Evolutionary conservation across 257 asterid species (phyloP).

Genomic region (Cinchona pubescens): DNA sequence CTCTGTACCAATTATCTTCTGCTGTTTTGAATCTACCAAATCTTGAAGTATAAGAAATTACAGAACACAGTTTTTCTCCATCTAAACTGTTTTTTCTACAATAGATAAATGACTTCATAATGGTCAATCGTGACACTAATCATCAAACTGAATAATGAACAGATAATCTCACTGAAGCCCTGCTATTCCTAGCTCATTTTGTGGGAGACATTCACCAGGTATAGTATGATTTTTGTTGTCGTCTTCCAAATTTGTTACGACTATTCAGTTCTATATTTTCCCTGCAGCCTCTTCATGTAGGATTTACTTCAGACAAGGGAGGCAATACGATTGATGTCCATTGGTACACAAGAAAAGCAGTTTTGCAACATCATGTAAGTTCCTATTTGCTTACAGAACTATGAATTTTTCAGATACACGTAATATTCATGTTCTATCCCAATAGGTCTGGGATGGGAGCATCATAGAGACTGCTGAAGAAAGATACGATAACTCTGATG

Average conservation of each 20-base stretch:
- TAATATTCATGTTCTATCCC: neutral
- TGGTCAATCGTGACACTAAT: neutral
- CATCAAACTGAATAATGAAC: conserved; percentile 21
- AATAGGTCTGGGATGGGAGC: conserved; percentile 76
- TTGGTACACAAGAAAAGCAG: conserved; percentile 69
- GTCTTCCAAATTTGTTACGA: neutral
- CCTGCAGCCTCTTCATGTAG: conserved; percentile 80
- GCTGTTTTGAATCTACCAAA: neutral
- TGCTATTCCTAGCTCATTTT: conserved; percentile 77
- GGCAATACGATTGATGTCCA: conserved; percentile 54
- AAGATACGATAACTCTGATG: conserved; percentile 48
- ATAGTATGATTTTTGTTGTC: neutral
- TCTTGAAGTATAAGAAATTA: neutral
- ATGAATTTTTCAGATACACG: too few relatives aligned
- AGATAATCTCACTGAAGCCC: conserved; percentile 85
- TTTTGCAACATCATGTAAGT: conserved; percentile 81
- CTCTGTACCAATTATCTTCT: neutral
- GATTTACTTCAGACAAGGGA: conserved; percentile 33
- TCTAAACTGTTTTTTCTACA: neutral
- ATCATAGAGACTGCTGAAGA: conserved; percentile 69
- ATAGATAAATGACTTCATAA: neutral
- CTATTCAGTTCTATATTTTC: neutral
- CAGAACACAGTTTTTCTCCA: too few relatives aligned
- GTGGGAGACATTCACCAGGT: conserved; percentile 94
- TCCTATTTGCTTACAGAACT: neutral